Base-by-base conservation (phyloP, 805 yeast species). In the Metschnikowia bowlesiae region DNA sequence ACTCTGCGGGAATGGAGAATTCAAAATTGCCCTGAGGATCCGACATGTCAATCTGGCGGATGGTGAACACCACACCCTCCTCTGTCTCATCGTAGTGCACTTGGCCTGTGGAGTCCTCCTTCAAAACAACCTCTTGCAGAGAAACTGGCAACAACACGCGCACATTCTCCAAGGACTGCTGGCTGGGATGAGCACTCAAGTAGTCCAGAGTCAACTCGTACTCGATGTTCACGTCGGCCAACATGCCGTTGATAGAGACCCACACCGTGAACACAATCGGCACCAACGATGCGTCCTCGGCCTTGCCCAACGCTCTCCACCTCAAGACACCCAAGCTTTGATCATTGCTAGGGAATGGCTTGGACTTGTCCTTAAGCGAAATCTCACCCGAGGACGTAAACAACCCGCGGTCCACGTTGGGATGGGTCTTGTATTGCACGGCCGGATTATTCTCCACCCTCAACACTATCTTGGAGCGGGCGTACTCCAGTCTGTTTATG, bases 341-440 rank as follows among this genome's bases (percentile, higher is more conserved):
- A 65, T 90, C 96, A 67, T 91, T 89, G 8, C 90, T 77, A 37
- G 98, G 98, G 81, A 94, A 91, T 34, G 90, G 81, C 63, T 89
- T 88, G 42, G 78, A 63, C 48, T 82, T 73, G 65, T 91, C 96
- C 65, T 87, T 88, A 62, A 91, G 79, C 0, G 86, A 86, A 61
- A 94, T 82, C 39, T 79, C 68, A 51, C 79, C 74, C 13, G 74
- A 67, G 11, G 78, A 65, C 41, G 78, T 75, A 67, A 92, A 94
- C 62, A 81, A 68, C 39, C 71, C 73, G 62, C 87, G 85, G 71
- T 94, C 97, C 57, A 94, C 95, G 65, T 92, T 91, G 55, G 99
- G 99, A 74, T 94, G 97, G 13, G 98, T 90, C 69, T 91, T 91
- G 74, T 81, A 94, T 63, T 85, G 90, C 42, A 83, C 73, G 55